phyloP scores from a whole-genome alignment of 305 asterid species.

The Rubia peregrina region DNA sequence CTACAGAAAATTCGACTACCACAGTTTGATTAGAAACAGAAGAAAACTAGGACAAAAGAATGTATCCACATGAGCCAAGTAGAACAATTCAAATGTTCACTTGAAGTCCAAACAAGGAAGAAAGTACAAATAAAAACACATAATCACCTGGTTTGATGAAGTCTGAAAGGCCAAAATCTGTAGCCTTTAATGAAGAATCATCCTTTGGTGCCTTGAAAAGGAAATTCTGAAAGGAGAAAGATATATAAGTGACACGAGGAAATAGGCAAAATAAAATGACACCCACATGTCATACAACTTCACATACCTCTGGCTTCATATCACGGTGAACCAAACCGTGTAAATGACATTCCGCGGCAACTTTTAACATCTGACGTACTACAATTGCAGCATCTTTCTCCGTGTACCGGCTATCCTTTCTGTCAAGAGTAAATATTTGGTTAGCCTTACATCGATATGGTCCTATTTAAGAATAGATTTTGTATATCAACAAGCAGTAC shows the following conservation, averaged over 20 bases:
- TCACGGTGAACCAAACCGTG: slow-evolving; percentile 99
- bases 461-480: slow-evolving; percentile 10
- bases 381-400: slow-evolving; percentile 97
- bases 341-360: slow-evolving; percentile 97
- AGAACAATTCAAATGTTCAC: not conserved
- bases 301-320: slow-evolving; percentile 94
- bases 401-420: slow-evolving; percentile 91
- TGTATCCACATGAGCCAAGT: not conserved
- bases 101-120: not conserved
- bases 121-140: slow-evolving; percentile 3
- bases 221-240: slow-evolving; percentile 55
- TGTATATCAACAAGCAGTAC: not conserved
- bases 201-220: slow-evolving; percentile 77
- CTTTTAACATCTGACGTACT: slow-evolving; percentile 95
- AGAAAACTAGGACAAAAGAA: not conserved
- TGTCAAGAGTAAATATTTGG: slow-evolving; percentile 29
- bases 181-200: slow-evolving; percentile 39
- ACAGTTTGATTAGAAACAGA: not conserved
- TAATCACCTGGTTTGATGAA: slow-evolving; percentile 44
- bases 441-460: slow-evolving; percentile 15
- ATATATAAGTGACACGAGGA: slow-evolving; percentile 17
- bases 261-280: slow-evolving; percentile 20
- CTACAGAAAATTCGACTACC: not conserved
- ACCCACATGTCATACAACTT: slow-evolving; percentile 9
- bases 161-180: slow-evolving; percentile 55